Base-by-base conservation (phyloP, 2,329 filamentous ascomycete genomes). In the Neoscytalidium dimidiatum region DNA sequence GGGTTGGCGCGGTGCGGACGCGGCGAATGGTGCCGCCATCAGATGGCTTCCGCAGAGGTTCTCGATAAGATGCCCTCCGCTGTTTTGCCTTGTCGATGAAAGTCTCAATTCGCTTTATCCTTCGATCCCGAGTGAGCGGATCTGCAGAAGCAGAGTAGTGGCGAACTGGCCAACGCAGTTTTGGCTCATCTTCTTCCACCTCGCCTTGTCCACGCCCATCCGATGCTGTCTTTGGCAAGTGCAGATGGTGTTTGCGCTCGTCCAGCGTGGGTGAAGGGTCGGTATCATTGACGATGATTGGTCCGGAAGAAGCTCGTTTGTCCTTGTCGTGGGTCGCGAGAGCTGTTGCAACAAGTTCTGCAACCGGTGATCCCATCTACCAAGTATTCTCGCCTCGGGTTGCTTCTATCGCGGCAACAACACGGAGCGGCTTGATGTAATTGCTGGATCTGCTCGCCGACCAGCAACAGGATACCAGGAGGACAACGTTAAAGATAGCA, bases 11-110 rank as follows among this genome's bases (percentile, higher is more conserved):
- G 14, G 63, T 52, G 35, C 49, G 63, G 14, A 65, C 46, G 14
- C 63, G 53, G 26, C 44, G 63, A 26, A 65, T 31, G 3, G n/a
- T 23, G 44, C 44, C 35, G n/a, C 43, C 46, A 17, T 53, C 63
- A 2, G 43, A 44, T 19, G 53, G 44, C 2, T 19, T 53, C 28
- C 51, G 62, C 31, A 57, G 43, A 35, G 53, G 63, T 14, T 65
- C 53, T 19, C 43, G 33, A 23, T 61, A 23, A 29, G 53, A 21
- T 11, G 52, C n/a, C 33, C 35, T 31, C 4, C 46, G 53, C 13
- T 65, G 44, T 46, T 53, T 65, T 33, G 63, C 63, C 31, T 44
- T 60, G 33, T 60, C 44, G n/a, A 65, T 65, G 31, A 65, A 51
- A 19, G 31, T 23, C 13, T 41, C 53, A 31, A 65, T 13, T 7